Evolutionary conservation across 768 basidiomycete species (phyloP), one percentile per base, ranked within the genome.

Genomic region (Infundibulicybe gibba): DNA sequence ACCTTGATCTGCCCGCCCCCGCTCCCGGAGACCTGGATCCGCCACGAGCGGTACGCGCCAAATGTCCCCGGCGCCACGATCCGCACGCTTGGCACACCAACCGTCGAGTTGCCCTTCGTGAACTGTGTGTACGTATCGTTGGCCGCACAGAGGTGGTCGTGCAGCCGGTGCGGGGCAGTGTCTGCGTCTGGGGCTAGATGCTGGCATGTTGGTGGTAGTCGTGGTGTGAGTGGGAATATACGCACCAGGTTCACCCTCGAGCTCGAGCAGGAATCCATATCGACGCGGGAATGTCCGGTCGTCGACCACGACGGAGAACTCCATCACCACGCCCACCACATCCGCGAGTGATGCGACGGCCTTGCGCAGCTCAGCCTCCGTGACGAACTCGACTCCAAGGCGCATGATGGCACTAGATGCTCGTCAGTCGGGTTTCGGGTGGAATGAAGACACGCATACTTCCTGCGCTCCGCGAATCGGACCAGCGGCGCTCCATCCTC

Each of bases 41-140:
- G 49, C 53, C 55, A 54, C 32, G 47, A 48, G 3, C 55, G 50
- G 34, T 57, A 57, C 10, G 20, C 40, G 5, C 43, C 31, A 15
- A 54, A 54, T 5, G 55, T 52, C 12, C 55, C 53, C 19, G 49
- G 44, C 6, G 45, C 31, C 3, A 57, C 44, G 16, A 54, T 31
- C 3, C 53, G 48, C 4, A 57, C 40, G 5, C 45, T 57, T 14
- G 48, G 41, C 21, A 32, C 19, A 25, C 25, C 25, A n/a, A n/a
- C n/a, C 30, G 49, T 44, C 25, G 37, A 20, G 17, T 42, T 12
- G 14, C 40, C 34, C 10, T 43, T 41, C 6, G 34, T 21, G 14
- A 45, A 46, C 16, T 41, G 17, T 9, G 40, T 40, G 35, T 41
- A 50, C 6, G 49, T 45, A 14, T 35, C 45, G 25, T 46, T 50